phyloP scores from a whole-genome alignment of 129 eudicot genomes.

The Flaveria trinervia region DNA sequence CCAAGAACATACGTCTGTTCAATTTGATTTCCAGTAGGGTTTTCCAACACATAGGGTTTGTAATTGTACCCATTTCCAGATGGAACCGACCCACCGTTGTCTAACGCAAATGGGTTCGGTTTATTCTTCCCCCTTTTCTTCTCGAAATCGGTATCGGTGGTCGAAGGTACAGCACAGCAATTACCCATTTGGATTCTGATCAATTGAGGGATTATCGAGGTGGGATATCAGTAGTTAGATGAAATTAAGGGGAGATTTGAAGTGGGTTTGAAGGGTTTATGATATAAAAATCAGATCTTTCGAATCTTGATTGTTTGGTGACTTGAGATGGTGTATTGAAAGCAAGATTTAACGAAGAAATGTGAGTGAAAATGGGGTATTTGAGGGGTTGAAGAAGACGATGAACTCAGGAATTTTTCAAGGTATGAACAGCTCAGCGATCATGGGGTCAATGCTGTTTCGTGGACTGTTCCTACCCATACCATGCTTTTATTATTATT shows the following conservation, averaged over 20 bases:
- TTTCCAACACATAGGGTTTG: slow-evolving; percentile 62
- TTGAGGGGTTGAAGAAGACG: slow-evolving; percentile 39
- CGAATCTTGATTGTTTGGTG: slow-evolving; percentile 1
- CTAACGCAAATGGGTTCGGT: slow-evolving; percentile 77
- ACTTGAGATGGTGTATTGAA: slow-evolving; percentile 3
- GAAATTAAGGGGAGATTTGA: slow-evolving; percentile 7
- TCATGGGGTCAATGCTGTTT: slow-evolving; percentile 39
- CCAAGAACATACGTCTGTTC: slow-evolving; percentile 65
- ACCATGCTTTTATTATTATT: neutral
- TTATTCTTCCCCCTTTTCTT: slow-evolving; percentile 51
- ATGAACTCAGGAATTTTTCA: slow-evolving; percentile 42
- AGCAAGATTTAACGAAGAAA: slow-evolving; percentile 4
- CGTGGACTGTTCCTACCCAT: slow-evolving; percentile 40
- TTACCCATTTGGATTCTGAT: slow-evolving; percentile 58
- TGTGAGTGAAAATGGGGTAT: slow-evolving; percentile 10
- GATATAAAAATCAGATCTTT: slow-evolving; percentile 18
- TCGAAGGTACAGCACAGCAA: slow-evolving; percentile 67
- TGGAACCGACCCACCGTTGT: slow-evolving; percentile 40
- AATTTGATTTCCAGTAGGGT: slow-evolving; percentile 80
- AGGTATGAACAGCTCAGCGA: slow-evolving; percentile 34
- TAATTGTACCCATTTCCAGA: slow-evolving; percentile 40
- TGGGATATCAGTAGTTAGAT: slow-evolving; percentile 4
- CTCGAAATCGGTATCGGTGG: slow-evolving; percentile 46
- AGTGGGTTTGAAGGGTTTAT: slow-evolving; percentile 21
- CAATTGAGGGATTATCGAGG: neutral